phyloP scores from a whole-genome alignment of 495 filamentous ascomycete genomes.

The Apiosordaria backusii region DNA sequence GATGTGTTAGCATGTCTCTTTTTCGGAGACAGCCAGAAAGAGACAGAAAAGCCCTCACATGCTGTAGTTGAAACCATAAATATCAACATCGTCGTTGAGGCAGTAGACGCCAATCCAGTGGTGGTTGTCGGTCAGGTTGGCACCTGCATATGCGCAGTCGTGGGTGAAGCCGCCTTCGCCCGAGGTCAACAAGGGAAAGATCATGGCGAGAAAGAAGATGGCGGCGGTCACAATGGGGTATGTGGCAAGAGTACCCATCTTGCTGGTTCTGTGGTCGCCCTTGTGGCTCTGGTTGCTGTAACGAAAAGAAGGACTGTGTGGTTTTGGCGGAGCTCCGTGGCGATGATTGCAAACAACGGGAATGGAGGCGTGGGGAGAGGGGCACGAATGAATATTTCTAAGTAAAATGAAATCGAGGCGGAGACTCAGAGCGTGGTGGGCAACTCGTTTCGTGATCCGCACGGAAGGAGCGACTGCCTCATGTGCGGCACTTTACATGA shows the following conservation, averaged over 20 bases:
- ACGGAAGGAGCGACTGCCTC: not conserved
- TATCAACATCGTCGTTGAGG: constrained; percentile 17
- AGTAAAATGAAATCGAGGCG: not conserved
- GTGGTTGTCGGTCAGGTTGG: constrained; percentile 10
- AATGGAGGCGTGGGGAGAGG: not conserved
- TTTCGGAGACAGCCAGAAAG: not conserved
- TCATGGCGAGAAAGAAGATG: not conserved
- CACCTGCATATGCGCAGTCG: constrained; percentile 15
- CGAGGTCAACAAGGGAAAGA: not conserved
- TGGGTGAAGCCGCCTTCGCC: constrained; percentile 14
- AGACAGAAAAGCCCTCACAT: constrained; percentile 13
- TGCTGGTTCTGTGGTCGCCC: not conserved
- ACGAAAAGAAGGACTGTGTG: not conserved
- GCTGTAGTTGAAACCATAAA: constrained; percentile 25
- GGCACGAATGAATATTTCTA: not conserved
- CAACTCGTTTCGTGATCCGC: not conserved
- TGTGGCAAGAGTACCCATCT: not conserved
- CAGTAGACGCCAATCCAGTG: constrained; percentile 24
- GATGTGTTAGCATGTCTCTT: not conserved
- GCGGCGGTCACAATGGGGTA: not conserved
- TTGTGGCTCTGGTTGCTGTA: not conserved
- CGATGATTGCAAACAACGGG: not conserved
- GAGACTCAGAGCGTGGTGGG: not conserved
- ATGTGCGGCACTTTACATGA: not conserved
- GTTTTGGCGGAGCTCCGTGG: not conserved